Conservation (phyloP, 2,329 filamentous ascomycete species). For the Nannizzia gypsea region DNA sequence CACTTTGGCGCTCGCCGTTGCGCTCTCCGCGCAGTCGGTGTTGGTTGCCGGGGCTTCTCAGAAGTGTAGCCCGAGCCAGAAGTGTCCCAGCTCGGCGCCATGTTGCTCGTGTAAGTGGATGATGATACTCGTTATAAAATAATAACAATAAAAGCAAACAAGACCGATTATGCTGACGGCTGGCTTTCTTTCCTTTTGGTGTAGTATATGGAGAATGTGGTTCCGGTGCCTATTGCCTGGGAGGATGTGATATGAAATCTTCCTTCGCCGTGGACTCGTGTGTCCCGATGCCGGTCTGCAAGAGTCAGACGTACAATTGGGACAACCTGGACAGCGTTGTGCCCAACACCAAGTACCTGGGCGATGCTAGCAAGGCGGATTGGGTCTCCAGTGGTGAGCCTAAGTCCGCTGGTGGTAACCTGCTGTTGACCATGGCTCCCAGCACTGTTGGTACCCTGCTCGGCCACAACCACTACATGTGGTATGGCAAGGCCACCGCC, state of each 20-base stretch:
- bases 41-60: conserved; percentile 19
- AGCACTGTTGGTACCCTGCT: conserved; percentile 78
- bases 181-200: conserved; percentile 10
- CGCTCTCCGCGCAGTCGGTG: conserved; percentile 24
- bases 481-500: conserved; percentile 90
- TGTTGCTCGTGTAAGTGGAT: conserved; percentile 64
- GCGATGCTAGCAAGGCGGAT: conserved; percentile 65
- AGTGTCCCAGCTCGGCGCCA: conserved; percentile 61
- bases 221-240: conserved; percentile 86
- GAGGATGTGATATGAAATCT: conserved; percentile 80
- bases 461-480: conserved; percentile 76
- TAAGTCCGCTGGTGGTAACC: conserved; percentile 47
- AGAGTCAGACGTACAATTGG: conserved; percentile 63
- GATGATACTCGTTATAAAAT: no score
- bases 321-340: conserved; percentile 56
- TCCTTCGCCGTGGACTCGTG: conserved; percentile 78
- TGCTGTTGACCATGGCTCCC: conserved; percentile 81
- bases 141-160: no score
- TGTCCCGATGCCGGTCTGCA: conserved; percentile 69
- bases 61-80: conserved; percentile 36
- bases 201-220: conserved; percentile 87
- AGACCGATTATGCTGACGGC: neutral
- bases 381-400: conserved; percentile 82
- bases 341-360: conserved; percentile 71
- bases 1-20: conserved; percentile 23